Evolutionary conservation across 768 basidiomycete species (phyloP), one percentile per base, ranked within the genome.

Genomic region (Leccinellum luteum): DNA sequence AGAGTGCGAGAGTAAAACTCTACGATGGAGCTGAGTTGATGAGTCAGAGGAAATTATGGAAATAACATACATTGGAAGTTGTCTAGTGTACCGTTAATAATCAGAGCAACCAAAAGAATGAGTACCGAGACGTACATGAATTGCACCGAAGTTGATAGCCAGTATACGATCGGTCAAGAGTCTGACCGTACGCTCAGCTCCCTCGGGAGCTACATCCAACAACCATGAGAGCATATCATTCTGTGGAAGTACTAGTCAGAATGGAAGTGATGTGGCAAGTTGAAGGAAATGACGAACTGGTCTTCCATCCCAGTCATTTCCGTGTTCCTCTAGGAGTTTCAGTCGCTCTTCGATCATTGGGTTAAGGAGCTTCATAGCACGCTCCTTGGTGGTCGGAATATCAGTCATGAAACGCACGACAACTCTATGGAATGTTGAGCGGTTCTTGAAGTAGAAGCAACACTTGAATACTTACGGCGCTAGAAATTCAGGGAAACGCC

Each of bases 71-170:
- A 25, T 25, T 25, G 25, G 25, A 25, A 3, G 25, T 25, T 25
- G 25, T 3, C 25, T 25, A 25, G n/a, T 25, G 25, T 4, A 25
- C 25, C 25, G 25, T 25, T 25, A 4, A 25, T 25, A 25, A 25
- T 25, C 25, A 25, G 25, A 4, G 25, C 15, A 1, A 15, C 15
- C 8, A 15, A 51, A 4, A 17, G n/a, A 21, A 28, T 17, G 23
- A 3, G 25, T 1, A 13, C 4, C 12, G 5, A 30, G 35, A 52
- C 63, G 21, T 32, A 71, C 71, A 48, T 64, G 66, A 21, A 53
- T 30, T 9, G 38, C 52, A 9, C 28, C 41, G 28, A 53, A 53
- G 41, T 53, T 53, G n/a, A 44, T 9, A 9, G 13, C 17, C 13
- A 53, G 7, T 2, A 53, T 7, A 31, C 52, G 50, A 6, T 3